These are phyloP conservation scores for Manihot esculenta DNA, from an alignment of 441 rosid species.

Conservation along the genomic window DNA sequence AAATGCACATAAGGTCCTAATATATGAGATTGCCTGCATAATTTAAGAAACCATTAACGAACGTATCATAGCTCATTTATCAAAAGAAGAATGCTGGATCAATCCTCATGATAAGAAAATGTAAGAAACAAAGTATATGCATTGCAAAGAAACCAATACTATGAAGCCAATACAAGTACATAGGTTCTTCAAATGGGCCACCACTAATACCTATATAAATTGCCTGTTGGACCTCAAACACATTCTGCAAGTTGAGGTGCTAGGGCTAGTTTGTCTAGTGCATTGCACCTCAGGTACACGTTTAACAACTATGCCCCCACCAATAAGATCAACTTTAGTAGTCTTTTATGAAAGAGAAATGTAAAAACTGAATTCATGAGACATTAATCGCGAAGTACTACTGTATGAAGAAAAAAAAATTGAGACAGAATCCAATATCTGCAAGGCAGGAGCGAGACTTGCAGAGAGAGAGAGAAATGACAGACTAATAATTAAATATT, in stretches of 20 bases:
- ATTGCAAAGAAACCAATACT: not conserved
- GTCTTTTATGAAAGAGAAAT: not conserved
- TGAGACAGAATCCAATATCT: not conserved
- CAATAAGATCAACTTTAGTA: not conserved
- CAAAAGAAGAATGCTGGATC: not conserved
- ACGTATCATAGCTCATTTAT: not conserved
- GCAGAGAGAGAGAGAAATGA: too few relatives aligned
- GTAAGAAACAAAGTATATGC: not conserved
- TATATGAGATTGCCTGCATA: constrained; percentile 84
- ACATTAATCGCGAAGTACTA: too few relatives aligned
- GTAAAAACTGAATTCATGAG: not conserved
- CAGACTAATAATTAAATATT: too few relatives aligned
- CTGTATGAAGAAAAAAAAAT: not conserved
- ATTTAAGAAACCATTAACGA: constrained; percentile 10
- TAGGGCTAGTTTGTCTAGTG: too few relatives aligned
- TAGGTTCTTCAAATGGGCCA: not conserved
- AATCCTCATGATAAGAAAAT: not conserved
- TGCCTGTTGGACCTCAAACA: too few relatives aligned
- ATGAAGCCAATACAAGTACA: not conserved
- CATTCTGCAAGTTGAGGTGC: too few relatives aligned
- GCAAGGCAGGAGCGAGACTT: not conserved
- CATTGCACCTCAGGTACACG: too few relatives aligned
- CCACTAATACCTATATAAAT: not conserved
- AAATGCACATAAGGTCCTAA: constrained; percentile 92
- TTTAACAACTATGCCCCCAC: not conserved